These are phyloP conservation scores for Psophocarpus tetragonolobus DNA, from an alignment of 306 rosid genomes.

Conservation along the genomic window DNA sequence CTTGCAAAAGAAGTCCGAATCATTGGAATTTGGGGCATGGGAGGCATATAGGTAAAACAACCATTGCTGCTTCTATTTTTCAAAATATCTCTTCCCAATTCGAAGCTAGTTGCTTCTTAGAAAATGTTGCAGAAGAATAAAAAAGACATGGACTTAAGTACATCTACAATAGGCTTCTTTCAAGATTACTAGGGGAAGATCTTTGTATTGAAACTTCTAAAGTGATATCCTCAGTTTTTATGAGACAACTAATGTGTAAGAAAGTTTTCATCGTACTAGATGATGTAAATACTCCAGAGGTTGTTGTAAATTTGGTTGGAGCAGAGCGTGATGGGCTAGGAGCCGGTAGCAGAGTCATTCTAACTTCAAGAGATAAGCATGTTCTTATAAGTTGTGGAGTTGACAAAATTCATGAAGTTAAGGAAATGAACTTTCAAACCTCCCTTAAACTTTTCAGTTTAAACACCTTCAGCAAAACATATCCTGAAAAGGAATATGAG, in stretches of 20 bases:
- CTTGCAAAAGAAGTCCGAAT: not conserved
- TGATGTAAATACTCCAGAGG: not conserved
- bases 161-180: not conserved
- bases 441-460: slow-evolving; percentile 24
- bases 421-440: not conserved
- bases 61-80: slow-evolving; percentile 17
- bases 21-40: slow-evolving; percentile 41
- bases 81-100: not conserved
- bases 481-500: not conserved
- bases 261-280: slow-evolving; percentile 30
- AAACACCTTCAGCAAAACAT: slow-evolving; percentile 21
- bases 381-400: not conserved
- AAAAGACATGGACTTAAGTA: not conserved
- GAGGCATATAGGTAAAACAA: slow-evolving; percentile 37
- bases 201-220: not conserved
- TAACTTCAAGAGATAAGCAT: slow-evolving; percentile 22
- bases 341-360: slow-evolving; percentile 20
- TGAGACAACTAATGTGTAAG: not conserved
- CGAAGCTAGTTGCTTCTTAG: slow-evolving; percentile 4
- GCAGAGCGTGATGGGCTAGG: not conserved
- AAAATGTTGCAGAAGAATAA: slow-evolving; percentile 11
- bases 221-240: not conserved
- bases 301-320: not conserved
- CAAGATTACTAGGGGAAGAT: not conserved
- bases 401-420: slow-evolving; percentile 3